Evolutionary conservation across 306 rosid species (phyloP).

Genomic region (Vigna trinervia): DNA sequence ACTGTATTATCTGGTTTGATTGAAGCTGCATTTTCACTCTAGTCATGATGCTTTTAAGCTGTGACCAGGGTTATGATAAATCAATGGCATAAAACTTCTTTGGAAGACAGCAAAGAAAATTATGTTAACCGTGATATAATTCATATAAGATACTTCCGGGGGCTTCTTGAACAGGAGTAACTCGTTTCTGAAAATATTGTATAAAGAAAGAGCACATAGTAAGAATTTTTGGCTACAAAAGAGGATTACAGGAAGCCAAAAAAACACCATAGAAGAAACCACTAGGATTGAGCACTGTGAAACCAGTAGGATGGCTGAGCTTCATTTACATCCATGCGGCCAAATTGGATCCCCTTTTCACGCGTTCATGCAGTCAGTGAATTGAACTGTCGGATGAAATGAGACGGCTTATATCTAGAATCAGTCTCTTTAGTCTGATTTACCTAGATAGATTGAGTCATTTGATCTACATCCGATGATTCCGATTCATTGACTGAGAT

Average conservation of each 20-base stretch:
- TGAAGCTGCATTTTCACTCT: constrained; percentile 16
- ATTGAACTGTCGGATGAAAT: not conserved
- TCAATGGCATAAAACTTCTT: constrained; percentile 10
- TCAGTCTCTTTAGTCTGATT: not conserved
- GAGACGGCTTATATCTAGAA: not conserved
- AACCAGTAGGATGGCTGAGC: not conserved
- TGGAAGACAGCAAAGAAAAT: constrained; percentile 15
- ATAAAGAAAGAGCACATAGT: not conserved
- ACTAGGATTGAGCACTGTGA: not conserved
- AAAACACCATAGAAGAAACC: constrained; percentile 12
- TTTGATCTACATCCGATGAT: not conserved
- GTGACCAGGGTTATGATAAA: constrained; percentile 28
- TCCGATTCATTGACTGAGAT: not conserved
- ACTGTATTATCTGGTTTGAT: constrained; percentile 16
- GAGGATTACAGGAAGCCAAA: not conserved
- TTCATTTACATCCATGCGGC: not conserved
- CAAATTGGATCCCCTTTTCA: not conserved
- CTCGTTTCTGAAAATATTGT: not conserved
- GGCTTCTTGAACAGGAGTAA: constrained; percentile 18
- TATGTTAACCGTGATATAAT: constrained; percentile 2
- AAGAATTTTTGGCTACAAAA: constrained; percentile 9
- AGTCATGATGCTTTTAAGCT: not conserved
- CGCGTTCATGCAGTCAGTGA: not conserved
- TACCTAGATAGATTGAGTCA: not conserved
- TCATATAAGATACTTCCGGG: not conserved